Percentiles rank a stretch among this genome's conserved stretches.
phyloP scores from a whole-genome alignment of 2,329 filamentous ascomycete genomes.

The Phialophora expanda region DNA sequence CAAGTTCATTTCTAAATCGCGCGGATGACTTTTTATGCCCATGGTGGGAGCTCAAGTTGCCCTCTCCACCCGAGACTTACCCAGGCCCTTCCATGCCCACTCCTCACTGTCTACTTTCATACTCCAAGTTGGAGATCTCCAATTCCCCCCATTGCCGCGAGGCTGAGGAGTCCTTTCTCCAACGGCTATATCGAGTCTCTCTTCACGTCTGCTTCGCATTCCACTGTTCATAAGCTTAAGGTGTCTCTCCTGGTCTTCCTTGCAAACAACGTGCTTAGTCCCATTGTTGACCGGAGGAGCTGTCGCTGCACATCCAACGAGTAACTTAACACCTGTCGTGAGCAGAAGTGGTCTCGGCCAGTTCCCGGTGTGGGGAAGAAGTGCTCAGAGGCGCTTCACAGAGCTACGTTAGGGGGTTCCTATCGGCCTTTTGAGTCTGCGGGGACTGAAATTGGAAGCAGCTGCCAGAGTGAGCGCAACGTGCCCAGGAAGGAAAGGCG shows the following conservation, averaged over 20 bases:
- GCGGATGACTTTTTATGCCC: no score
- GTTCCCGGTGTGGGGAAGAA: background rate
- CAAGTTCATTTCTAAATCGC: no score
- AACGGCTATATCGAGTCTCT: background rate
- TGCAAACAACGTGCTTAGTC: background rate
- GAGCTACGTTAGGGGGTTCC: background rate
- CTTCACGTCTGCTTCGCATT: background rate
- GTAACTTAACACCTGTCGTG: background rate
- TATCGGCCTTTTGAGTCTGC: background rate
- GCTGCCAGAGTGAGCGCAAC: background rate
- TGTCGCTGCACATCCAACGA: background rate
- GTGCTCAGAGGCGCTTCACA: background rate
- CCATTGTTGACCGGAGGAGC: background rate
- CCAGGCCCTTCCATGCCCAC: background rate
- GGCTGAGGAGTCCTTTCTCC: slow-evolving; percentile 17
- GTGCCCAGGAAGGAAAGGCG: background rate
- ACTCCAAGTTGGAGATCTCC: slow-evolving; percentile 10
- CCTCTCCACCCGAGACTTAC: background rate
- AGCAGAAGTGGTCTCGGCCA: background rate
- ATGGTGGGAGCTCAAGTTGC: background rate
- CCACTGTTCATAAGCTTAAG: background rate
- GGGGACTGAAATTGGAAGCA: background rate
- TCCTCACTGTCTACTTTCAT: background rate
- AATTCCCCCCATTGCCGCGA: slow-evolving; percentile 5
- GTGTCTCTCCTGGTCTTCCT: background rate